These are phyloP conservation scores for Erigeron philadelphicus DNA, from an alignment of 140 eudicot species.

Conservation along the genomic window DNA sequence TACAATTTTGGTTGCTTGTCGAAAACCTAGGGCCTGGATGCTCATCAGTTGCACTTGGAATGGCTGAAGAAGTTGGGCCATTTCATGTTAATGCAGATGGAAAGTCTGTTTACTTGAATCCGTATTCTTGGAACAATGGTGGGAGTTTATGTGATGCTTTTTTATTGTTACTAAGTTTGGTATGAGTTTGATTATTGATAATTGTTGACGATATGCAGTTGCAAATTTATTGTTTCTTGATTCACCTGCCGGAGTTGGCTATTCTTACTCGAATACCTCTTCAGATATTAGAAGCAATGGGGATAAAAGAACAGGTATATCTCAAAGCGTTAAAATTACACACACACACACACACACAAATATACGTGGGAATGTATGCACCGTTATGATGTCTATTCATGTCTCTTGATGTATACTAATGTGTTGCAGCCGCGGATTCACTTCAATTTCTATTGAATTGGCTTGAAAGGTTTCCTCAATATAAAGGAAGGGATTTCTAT, in stretches of 20 bases:
- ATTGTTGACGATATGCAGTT: slow-evolving; percentile 42
- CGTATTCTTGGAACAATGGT: slow-evolving; percentile 93
- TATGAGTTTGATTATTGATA: not conserved
- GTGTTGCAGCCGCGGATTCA: slow-evolving; percentile 67
- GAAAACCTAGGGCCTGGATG: slow-evolving; percentile 78
- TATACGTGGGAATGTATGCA: not conserved
- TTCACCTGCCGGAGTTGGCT: slow-evolving; percentile 96
- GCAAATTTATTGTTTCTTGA: slow-evolving; percentile 79
- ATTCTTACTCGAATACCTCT: slow-evolving; percentile 76
- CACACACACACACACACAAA: not conserved
- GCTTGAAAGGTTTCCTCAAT: slow-evolving; percentile 87
- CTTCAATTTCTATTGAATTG: slow-evolving; percentile 64
- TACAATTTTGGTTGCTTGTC: not conserved
- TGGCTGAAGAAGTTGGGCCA: slow-evolving; percentile 96
- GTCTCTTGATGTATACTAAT: slow-evolving; percentile 10
- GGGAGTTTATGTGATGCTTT: not conserved
- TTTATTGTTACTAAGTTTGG: not conserved
- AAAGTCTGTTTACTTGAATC: slow-evolving; percentile 66
- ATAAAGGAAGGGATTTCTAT: slow-evolving; percentile 81
- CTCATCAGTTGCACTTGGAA: slow-evolving; percentile 79
- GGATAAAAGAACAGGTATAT: slow-evolving; percentile 75
- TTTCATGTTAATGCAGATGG: slow-evolving; percentile 81
- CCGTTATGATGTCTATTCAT: slow-evolving; percentile 8
- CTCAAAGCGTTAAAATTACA: slow-evolving; percentile 7
- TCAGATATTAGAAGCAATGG: slow-evolving; percentile 63